These are phyloP conservation scores for Pleurotus pulmonarius DNA, from an alignment of 768 basidiomycete species.

Conservation along the genomic window DNA sequence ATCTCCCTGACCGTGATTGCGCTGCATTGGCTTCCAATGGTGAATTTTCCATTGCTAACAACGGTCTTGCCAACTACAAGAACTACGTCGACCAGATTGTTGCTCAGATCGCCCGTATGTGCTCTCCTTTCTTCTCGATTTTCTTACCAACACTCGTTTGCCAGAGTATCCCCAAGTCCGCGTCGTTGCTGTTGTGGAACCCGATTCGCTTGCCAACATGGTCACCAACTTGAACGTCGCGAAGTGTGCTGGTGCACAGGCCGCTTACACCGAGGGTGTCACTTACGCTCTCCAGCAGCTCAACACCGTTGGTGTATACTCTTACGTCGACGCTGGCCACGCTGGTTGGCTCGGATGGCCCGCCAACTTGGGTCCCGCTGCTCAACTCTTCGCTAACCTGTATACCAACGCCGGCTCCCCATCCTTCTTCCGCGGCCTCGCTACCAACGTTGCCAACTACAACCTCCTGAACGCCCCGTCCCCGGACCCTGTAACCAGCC, in stretches of 20 bases:
- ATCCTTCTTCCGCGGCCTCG: slow-evolving; percentile 53
- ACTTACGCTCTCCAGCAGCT: slow-evolving; percentile 56
- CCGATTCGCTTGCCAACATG: slow-evolving; percentile 64
- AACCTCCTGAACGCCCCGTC: slow-evolving; percentile 24
- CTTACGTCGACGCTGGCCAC: slow-evolving; percentile 61
- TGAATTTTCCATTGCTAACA: slow-evolving; percentile 57
- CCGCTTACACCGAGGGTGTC: slow-evolving; percentile 48
- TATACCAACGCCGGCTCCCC: slow-evolving; percentile 51
- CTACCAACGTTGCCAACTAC: slow-evolving; percentile 45
- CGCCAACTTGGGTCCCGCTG: slow-evolving; percentile 57
- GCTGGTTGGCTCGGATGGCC: slow-evolving; percentile 70
- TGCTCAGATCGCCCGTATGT: slow-evolving; percentile 47
- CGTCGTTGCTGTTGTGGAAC: slow-evolving; percentile 62
- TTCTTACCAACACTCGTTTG: neutral
- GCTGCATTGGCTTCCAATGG: slow-evolving; percentile 63
- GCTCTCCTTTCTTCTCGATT: neutral
- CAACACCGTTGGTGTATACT: slow-evolving; percentile 50
- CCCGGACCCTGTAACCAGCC: slow-evolving; percentile 35
- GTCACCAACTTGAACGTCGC: slow-evolving; percentile 61
- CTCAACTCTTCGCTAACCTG: slow-evolving; percentile 47
- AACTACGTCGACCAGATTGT: slow-evolving; percentile 61
- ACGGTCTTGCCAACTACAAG: slow-evolving; percentile 51
- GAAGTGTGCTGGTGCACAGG: slow-evolving; percentile 52
- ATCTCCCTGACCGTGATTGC: slow-evolving; percentile 67
- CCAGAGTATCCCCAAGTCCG: slow-evolving; percentile 55